Base-by-base conservation (phyloP, 495 filamentous ascomycete species). In the Bacidia rubella region DNA sequence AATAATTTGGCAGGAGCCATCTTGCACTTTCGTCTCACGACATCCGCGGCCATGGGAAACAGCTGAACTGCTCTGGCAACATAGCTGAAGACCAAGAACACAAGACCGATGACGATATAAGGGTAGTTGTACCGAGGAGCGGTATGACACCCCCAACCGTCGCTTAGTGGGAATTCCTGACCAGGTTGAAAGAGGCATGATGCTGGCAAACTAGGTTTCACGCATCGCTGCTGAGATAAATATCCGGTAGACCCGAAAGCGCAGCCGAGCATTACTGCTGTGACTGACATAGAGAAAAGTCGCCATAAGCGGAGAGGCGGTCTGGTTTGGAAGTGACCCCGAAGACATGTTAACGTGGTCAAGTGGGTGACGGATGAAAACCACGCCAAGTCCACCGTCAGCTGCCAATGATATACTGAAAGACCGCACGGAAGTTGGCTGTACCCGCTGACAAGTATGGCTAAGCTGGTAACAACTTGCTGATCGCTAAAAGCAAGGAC, bases 301-400 rank as follows among this genome's bases (percentile, higher is more conserved):
- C 53, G 51, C 49, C 53, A 49, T 10, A 35, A 2, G 2, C 57
- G 32, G 20, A 52, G 11, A 11, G 41, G 23, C 11, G 42, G 22
- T 32, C 47, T 41, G 5, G 43, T n/a, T 15, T 43, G 49, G 19
- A 59, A 52, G 39, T 49, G 53, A 10, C 39, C 23, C 17, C 53
- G 56, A 64, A 73, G 55, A 19, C 65, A 59, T 7, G 54, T 63
- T n/a, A 73, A 53, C 2, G 69, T 62, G 1, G 65, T 59, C 1
- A 73, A 47, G 49, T 70, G 66, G 0, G 68, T 69, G 3, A 68
- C 44, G 19, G 57, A 67, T 10, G 70, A 67, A 46, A 70, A 69
- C 70, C 69, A 71, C 0, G 65, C 63, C 2, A 72, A 44, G 20
- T 66, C 63, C 0, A 61, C 63, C 22, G 68, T 55, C 11, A 66